Conservation (phyloP, 2,329 filamentous ascomycete genomes). For the Colletotrichum higginsianum region DNA sequence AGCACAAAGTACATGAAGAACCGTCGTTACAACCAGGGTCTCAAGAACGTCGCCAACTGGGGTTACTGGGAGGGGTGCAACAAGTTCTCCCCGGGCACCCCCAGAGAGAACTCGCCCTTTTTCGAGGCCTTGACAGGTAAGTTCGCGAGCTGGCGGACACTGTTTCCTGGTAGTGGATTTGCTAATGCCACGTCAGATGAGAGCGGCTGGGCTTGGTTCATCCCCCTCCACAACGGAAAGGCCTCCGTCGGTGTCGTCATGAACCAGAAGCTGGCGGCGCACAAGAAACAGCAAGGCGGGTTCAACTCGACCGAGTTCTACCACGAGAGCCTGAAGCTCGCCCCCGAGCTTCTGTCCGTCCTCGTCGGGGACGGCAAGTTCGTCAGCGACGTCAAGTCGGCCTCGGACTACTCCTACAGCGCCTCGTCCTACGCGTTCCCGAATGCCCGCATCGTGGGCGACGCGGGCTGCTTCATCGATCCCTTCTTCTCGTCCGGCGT, state of each 20-base stretch:
- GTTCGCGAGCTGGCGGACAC: neutral
- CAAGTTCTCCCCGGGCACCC: constrained; percentile 53
- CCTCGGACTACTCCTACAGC: constrained; percentile 64
- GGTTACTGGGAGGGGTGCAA: constrained; percentile 60
- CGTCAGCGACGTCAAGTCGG: constrained; percentile 54
- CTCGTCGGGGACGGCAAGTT: constrained; percentile 54
- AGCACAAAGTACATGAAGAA: constrained; percentile 66
- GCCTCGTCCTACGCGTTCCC: constrained; percentile 59
- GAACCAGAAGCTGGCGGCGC: constrained; percentile 54
- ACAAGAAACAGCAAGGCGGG: constrained; percentile 52
- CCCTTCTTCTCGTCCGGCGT: constrained; percentile 64
- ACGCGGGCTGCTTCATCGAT: constrained; percentile 66
- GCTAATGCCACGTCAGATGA: constrained; percentile 50
- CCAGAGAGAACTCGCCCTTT: constrained; percentile 54
- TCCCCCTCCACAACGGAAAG: constrained; percentile 64
- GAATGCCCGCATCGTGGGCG: constrained; percentile 58
- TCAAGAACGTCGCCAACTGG: constrained; percentile 67
- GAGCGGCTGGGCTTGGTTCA: constrained; percentile 66
- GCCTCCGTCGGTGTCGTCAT: constrained; percentile 60
- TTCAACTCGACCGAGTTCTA: constrained; percentile 48
- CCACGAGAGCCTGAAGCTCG: constrained; percentile 50
- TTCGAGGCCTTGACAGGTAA: constrained; percentile 58
- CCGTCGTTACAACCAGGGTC: constrained; percentile 59
- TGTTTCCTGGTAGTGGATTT: neutral
- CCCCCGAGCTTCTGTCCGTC: constrained; percentile 49